Conservation (phyloP, 306 rosid species). For the Potentilla sterilis region DNA sequence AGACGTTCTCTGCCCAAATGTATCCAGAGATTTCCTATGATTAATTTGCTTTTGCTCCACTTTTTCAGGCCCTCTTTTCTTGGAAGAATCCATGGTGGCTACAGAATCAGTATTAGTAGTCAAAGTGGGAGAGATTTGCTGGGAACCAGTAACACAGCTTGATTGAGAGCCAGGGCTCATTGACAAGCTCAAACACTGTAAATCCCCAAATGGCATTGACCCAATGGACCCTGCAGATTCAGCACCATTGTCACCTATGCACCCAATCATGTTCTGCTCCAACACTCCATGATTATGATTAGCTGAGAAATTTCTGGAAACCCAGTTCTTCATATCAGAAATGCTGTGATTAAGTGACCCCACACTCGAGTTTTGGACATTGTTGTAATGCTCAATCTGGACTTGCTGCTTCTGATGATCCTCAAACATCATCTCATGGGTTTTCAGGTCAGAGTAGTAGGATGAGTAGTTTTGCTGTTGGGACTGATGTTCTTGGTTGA, state of each 20-base stretch:
- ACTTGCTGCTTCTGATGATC: conserved; percentile 38
- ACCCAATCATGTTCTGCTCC: conserved; percentile 47
- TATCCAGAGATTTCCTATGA: conserved; percentile 84
- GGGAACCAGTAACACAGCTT: conserved; percentile 67
- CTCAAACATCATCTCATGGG: conserved; percentile 40
- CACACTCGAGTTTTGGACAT: conserved; percentile 39
- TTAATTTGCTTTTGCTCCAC: conserved; percentile 64
- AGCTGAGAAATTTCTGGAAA: conserved; percentile 37
- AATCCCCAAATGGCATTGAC: conserved; percentile 58
- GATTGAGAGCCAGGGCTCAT: conserved; percentile 90
- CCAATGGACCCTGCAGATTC: conserved; percentile 49
- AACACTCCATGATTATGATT: conserved; percentile 6
- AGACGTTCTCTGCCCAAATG: conserved; percentile 92
- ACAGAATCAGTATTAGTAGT: conserved; percentile 36
- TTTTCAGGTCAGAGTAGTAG: conserved; percentile 37
- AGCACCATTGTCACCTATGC: conserved; percentile 51
- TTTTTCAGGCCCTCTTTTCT: conserved; percentile 69
- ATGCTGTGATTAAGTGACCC: conserved; percentile 28
- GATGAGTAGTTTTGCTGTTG: conserved; percentile 30
- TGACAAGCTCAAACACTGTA: conserved; percentile 68
- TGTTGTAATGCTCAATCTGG: conserved; percentile 40
- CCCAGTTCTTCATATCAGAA: conserved; percentile 55
- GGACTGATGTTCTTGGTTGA: conserved; percentile 29
- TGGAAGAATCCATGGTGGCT: conserved; percentile 54
- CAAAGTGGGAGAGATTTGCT: conserved; percentile 42